A percentile compares a stretch with the other conserved stretches of the same genome.
Evolutionary conservation across 2,329 filamentous ascomycete species (phyloP).

Genomic region (Alternaria sp.): DNA sequence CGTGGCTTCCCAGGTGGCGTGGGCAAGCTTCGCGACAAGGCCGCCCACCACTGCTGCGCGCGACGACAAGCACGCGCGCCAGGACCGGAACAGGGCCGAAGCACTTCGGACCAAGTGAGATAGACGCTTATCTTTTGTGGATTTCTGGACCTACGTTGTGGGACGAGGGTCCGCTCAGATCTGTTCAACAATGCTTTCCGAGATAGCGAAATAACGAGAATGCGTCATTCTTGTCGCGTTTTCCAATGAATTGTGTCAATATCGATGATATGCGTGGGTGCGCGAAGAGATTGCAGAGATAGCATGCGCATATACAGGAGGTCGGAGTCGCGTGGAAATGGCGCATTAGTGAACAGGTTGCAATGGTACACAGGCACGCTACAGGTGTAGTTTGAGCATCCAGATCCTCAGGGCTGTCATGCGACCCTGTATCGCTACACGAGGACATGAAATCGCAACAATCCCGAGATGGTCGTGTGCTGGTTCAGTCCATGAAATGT

Average conservation of each 20-base stretch:
- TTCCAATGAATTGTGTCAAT: neutral
- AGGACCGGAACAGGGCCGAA: slow-evolving; percentile 2
- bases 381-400: neutral
- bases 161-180: slow-evolving; percentile 5
- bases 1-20: neutral
- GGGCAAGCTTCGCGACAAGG: slow-evolving; percentile 2
- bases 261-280: neutral
- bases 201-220: slow-evolving; percentile 1
- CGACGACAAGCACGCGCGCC: neutral
- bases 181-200: slow-evolving; percentile 2
- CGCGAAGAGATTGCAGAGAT: slow-evolving; percentile 1
- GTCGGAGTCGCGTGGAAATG: neutral
- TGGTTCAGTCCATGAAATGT: neutral
- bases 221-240: slow-evolving; percentile 3
- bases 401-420: neutral
- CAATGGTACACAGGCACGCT: neutral
- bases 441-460: no score
- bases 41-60: neutral
- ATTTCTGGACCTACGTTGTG: slow-evolving; percentile 4
- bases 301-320: neutral
- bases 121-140: slow-evolving; percentile 17
- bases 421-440: neutral
- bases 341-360: neutral
- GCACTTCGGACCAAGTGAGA: slow-evolving; percentile 1
- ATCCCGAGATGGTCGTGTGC: neutral